Percentiles rank a stretch among this genome's conserved stretches.
These are phyloP conservation scores for Trichopus zeylanicus DNA, from an alignment of 116 monocot genomes.

Conservation along the genomic window DNA sequence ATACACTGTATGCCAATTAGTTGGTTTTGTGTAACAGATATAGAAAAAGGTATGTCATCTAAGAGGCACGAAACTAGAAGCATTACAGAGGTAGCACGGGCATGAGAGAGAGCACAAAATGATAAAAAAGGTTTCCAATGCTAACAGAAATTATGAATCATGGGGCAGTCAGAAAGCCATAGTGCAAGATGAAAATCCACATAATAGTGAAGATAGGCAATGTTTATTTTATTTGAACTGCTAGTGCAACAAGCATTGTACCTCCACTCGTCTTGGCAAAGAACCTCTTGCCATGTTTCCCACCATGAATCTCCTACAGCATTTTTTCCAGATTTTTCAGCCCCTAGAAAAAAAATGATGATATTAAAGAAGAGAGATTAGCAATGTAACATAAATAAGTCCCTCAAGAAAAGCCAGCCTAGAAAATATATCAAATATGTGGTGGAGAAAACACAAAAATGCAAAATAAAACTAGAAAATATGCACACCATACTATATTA, in stretches of 20 bases:
- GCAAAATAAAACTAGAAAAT: too few species aligned
- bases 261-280: slow-evolving; percentile 99
- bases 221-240: not conserved
- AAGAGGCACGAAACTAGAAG: not conserved
- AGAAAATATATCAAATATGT: too few species aligned
- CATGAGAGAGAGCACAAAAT: too few species aligned
- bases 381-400: not conserved
- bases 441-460: too few species aligned
- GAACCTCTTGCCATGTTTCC: slow-evolving; percentile 98
- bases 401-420: too few species aligned
- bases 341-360: slow-evolving; percentile 36
- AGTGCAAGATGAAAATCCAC: not conserved
- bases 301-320: slow-evolving; percentile 95
- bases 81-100: too few species aligned
- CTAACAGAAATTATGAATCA: too few species aligned
- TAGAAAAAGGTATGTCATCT: not conserved
- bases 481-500: too few species aligned
- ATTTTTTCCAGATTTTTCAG: slow-evolving; percentile 92
- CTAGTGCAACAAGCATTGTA: slow-evolving; percentile 4
- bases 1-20: too few species aligned
- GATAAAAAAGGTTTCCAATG: too few species aligned
- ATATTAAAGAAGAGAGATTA: not conserved
- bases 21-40: too few species aligned
- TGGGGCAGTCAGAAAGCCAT: too few species aligned
- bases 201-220: not conserved